A percentile compares a stretch with the other conserved stretches of the same genome.
Conservation (phyloP, 2,329 filamentous ascomycete genomes). For the Fusarium clavum region DNA sequence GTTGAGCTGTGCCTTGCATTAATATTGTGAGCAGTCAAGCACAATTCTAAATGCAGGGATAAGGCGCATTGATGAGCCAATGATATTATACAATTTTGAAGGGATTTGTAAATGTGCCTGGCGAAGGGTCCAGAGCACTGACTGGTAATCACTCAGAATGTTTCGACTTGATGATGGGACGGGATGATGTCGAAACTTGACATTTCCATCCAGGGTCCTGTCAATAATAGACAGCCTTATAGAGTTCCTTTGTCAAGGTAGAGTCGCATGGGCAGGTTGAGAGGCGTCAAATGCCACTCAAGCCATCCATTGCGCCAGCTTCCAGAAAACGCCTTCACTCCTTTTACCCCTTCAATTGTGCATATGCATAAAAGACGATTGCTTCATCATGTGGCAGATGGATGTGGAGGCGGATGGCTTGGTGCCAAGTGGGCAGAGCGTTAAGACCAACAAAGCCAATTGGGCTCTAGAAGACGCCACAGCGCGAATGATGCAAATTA, state of each 20-base stretch:
- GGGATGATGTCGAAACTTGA: slow-evolving; percentile 20
- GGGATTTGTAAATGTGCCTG: neutral
- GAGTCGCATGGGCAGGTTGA: neutral
- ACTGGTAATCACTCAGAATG: slow-evolving; percentile 2
- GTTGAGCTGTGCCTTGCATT: slow-evolving; percentile 3
- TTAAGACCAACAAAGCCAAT: neutral
- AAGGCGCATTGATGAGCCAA: neutral
- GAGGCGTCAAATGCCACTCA: slow-evolving; percentile 2
- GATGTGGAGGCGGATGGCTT: slow-evolving; percentile 9
- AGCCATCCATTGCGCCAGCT: neutral
- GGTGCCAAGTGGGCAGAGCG: slow-evolving; percentile 14
- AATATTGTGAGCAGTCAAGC: neutral
- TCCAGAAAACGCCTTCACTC: neutral
- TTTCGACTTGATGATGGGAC: neutral
- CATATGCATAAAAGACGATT: slow-evolving; percentile 18
- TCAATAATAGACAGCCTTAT: neutral
- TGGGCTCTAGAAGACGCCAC: slow-evolving; percentile 30
- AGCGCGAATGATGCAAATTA: slow-evolving; percentile 28
- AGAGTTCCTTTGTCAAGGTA: neutral
- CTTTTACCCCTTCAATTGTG: slow-evolving; percentile 9
- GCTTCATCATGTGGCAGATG: neutral
- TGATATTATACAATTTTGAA: neutral
- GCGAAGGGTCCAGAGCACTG: slow-evolving; percentile 12
- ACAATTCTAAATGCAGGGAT: slow-evolving; percentile 6
- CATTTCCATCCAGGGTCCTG: slow-evolving; percentile 11